A percentile compares a stretch with the other conserved stretches of the same genome.
These are phyloP conservation scores for Zygosaccharomyces pseudobailii DNA, from an alignment of 1,139 yeast species.

Conservation along the genomic window DNA sequence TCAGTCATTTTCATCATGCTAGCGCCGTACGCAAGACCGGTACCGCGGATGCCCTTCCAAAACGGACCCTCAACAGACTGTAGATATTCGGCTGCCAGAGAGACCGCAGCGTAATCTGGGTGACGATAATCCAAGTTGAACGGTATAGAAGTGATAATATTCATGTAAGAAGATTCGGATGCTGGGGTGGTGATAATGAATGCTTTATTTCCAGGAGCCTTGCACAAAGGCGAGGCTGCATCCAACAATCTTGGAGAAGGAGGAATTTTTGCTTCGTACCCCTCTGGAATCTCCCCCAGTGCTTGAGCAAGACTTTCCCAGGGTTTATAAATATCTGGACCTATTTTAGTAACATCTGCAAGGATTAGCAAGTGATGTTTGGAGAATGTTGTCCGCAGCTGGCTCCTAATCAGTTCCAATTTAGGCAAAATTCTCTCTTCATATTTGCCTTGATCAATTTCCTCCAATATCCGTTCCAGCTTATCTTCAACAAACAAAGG, in stretches of 20 bases:
- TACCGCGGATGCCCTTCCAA: conserved; percentile 94
- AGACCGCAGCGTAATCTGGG: conserved; percentile 65
- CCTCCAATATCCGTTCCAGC: conserved; percentile 45
- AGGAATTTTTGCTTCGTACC: conserved; percentile 19
- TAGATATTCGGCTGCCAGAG: conserved; percentile 70
- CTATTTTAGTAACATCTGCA: conserved; percentile 54
- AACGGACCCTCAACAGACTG: conserved; percentile 94
- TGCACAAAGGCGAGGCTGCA: conserved; percentile 56
- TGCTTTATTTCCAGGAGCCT: conserved; percentile 50
- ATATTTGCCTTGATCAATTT: conserved; percentile 45
- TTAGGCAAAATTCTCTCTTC: conserved; percentile 42
- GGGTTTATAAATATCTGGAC: conserved; percentile 30
- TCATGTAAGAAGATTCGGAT: conserved; percentile 77
- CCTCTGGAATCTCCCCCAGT: conserved; percentile 6
- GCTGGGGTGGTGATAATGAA: conserved; percentile 72
- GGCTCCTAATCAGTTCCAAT: conserved; percentile 52
- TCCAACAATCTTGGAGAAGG: conserved; percentile 52
- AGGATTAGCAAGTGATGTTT: conserved; percentile 66
- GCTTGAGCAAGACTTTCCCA: conserved; percentile 50
- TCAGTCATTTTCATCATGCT: conserved; percentile 56
- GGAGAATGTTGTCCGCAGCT: conserved; percentile 49
- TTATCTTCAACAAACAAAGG: conserved; percentile 57
- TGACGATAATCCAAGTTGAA: conserved; percentile 49
- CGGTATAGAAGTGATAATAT: conserved; percentile 59
- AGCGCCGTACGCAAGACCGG: conserved; percentile 93